A percentile compares a stretch with the other conserved stretches of the same genome.
Conservation (phyloP, 192 early-diverging fungal genomes). For the Dispira simplex region DNA sequence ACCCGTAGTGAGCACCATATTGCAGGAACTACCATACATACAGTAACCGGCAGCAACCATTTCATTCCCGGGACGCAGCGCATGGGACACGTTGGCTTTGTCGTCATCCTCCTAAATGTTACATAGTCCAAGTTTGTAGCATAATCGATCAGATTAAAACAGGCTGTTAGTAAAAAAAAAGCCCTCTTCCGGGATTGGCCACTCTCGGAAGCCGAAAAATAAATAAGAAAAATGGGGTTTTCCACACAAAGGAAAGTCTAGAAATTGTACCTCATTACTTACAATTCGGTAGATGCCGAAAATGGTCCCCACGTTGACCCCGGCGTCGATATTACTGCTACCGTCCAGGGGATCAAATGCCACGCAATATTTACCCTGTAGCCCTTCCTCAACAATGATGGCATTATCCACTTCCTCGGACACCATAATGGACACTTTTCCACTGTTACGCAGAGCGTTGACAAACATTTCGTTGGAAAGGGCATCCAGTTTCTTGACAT, state of each 20-base stretch:
- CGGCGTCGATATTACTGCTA: slow-evolving; percentile 95
- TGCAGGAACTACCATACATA: slow-evolving; percentile 89
- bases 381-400: slow-evolving; percentile 63
- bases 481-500: slow-evolving; percentile 93
- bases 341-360: slow-evolving; percentile 98
- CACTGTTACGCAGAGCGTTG: slow-evolving; percentile 77
- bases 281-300: slow-evolving; percentile 94
- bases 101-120: slow-evolving; percentile 21
- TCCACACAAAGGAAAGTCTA: no score
- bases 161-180: no score
- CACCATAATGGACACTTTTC: slow-evolving; percentile 85
- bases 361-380: slow-evolving; percentile 83
- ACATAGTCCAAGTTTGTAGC: not conserved
- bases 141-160: no score
- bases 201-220: no score
- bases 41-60: slow-evolving; percentile 93
- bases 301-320: slow-evolving; percentile 96
- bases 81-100: slow-evolving; percentile 47
- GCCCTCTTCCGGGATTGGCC: no score
- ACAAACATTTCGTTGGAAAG: slow-evolving; percentile 97
- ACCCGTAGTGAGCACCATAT: slow-evolving; percentile 63
- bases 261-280: slow-evolving; percentile 17
- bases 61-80: slow-evolving; percentile 76
- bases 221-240: no score
- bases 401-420: slow-evolving; percentile 95